Percentiles rank a stretch among this genome's conserved stretches.
phyloP scores from a whole-genome alignment of 2,329 filamentous ascomycete species.

The Beauveria asiatica region DNA sequence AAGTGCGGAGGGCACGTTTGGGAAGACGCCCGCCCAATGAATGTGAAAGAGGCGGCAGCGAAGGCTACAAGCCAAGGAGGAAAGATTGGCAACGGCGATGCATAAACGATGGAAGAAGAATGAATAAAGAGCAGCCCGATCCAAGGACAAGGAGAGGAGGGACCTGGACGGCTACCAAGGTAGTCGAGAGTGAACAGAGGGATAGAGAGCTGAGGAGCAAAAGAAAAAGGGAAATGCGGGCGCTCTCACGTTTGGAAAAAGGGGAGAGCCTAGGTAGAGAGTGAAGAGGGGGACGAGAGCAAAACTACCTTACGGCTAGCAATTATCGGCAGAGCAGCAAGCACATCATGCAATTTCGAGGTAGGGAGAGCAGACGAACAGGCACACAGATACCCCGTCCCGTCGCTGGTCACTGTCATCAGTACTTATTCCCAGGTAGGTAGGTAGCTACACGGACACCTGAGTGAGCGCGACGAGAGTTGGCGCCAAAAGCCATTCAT shows the following conservation, averaged over 20 bases:
- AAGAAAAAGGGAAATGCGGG: constrained; percentile 7
- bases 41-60: not conserved
- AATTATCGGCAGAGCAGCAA: too few relatives aligned
- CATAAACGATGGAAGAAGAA: not conserved
- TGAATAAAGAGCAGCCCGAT: not conserved
- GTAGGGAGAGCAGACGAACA: too few relatives aligned
- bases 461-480: not conserved
- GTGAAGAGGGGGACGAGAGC: not conserved
- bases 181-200: not conserved
- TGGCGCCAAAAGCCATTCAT: not conserved
- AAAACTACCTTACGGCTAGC: too few relatives aligned
- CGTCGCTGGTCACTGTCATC: too few relatives aligned
- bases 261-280: not conserved
- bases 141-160: not conserved
- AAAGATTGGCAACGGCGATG: not conserved
- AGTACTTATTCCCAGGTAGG: too few relatives aligned
- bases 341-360: too few relatives aligned
- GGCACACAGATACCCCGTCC: too few relatives aligned
- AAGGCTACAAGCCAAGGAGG: not conserved
- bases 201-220: not conserved
- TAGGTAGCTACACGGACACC: too few relatives aligned
- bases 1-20: not conserved
- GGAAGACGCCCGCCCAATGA: not conserved
- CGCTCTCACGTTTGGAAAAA: not conserved
- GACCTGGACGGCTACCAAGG: not conserved